Conservation (phyloP, 2,329 filamentous ascomycete genomes). For the Macrophomina phaseolina region DNA sequence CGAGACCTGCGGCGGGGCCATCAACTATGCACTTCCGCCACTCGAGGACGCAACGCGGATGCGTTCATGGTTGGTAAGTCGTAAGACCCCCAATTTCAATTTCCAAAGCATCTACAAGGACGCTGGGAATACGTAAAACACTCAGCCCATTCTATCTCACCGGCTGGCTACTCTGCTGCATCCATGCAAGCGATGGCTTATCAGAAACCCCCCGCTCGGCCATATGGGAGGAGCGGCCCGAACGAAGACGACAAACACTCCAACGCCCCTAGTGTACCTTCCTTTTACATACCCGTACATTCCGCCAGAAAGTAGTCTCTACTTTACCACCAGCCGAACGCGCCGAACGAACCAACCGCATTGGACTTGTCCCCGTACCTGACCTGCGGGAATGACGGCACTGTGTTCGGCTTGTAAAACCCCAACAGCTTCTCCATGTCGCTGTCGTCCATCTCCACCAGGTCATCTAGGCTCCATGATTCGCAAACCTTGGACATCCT, state of each 20-base stretch:
- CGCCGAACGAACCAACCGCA: constrained; percentile 52
- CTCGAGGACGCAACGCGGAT: too few species aligned
- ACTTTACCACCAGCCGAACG: constrained; percentile 48
- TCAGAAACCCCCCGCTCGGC: background rate
- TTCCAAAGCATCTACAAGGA: too few species aligned
- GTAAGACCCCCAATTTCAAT: too few species aligned
- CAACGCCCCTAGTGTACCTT: constrained; percentile 2
- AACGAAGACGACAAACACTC: background rate
- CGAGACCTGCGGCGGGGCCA: too few species aligned
- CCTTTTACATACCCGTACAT: background rate
- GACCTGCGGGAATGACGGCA: constrained; percentile 52
- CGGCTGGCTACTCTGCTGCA: background rate
- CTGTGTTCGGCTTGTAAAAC: constrained; percentile 65
- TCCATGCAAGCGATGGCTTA: background rate
- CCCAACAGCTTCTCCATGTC: constrained; percentile 81
- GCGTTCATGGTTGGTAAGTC: too few species aligned
- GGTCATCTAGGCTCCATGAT: constrained; percentile 80
- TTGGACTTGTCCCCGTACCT: constrained; percentile 47
- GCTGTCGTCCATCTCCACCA: constrained; percentile 79
- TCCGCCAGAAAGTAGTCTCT: background rate
- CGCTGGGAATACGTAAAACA: too few species aligned
- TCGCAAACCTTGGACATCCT: constrained; percentile 96
- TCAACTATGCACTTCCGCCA: too few species aligned
- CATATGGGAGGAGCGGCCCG: background rate
- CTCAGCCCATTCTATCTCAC: background rate